These are phyloP conservation scores for Dentipellis fragilis DNA, from an alignment of 768 basidiomycete genomes.

Conservation along the genomic window DNA sequence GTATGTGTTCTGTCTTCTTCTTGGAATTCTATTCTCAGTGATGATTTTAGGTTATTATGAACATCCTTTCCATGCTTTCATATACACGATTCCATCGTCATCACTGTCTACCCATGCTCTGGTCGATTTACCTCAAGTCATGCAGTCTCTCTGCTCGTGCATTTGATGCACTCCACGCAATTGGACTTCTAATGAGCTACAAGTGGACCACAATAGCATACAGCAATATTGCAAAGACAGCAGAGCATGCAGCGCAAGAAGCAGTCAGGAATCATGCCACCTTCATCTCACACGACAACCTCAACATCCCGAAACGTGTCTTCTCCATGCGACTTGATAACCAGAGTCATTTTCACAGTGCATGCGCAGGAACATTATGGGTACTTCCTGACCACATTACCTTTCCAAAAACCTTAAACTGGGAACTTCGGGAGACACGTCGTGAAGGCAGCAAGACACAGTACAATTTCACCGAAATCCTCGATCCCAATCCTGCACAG, in stretches of 20 bases:
- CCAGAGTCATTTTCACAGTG: background rate
- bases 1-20: background rate
- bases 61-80: background rate
- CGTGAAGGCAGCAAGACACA: background rate
- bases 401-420: background rate
- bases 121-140: background rate
- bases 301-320: background rate
- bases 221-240: background rate
- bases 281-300: background rate
- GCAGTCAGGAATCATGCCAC: background rate
- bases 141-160: background rate
- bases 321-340: background rate
- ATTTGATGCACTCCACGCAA: slow-evolving; percentile 1
- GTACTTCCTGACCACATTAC: background rate
- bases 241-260: background rate
- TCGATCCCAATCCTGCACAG: background rate
- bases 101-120: background rate
- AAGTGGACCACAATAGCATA: background rate
- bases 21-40: background rate
- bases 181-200: slow-evolving; percentile 3
- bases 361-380: background rate
- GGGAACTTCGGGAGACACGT: background rate
- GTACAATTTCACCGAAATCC: background rate
- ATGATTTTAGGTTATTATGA: background rate
- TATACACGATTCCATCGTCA: background rate